Evolutionary conservation across 306 rosid genomes (phyloP), one percentile per base, ranked within the genome.

Genomic region (Leucaena leucocephala): DNA sequence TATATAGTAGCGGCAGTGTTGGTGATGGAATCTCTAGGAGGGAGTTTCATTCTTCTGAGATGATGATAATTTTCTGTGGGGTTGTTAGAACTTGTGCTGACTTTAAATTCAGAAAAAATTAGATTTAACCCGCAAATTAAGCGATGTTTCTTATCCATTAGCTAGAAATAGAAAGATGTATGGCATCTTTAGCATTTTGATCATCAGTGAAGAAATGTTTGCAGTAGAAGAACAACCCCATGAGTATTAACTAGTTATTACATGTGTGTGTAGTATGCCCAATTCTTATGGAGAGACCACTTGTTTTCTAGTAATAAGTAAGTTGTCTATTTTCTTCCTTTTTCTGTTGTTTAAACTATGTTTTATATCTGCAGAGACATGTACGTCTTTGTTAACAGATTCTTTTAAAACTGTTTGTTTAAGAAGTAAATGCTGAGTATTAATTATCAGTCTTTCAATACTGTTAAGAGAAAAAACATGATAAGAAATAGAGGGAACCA

Each of bases 151-250:
- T 70, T 21, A 76, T 33, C 50, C 68, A 49, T 49, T 6, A 63
- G 15, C n/a, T 63, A 33, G 77, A 58, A 78, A 72, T 75, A 75
- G 82, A 21, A 55, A 19, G 27, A 64, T 75, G 77, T 50, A 69
- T 22, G 63, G 70, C 50, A 19, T 62, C 78, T 76, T 50, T 19
- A 54, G 79, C 49, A 61, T 48, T 74, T 74, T 75, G 45, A 76
- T 78, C 27, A 27, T 27, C 81, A 75, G 75, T 87, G 91, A 89
- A 85, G 85, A 89, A 87, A 88, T 66, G 75, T 79, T 86, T 87
- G 87, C 58, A 74, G 85, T 80, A n/a, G 75, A 15, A 85, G 77
- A 77, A 62, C 58, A 78, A 55, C 22, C 61, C 69, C 69, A 75
- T 75, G 86, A 79, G 75, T 83, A 54, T 39, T 82, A 39, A 71